phyloP scores from a whole-genome alignment of 1,284 basidiomycete genomes.

The Ustilago crameri region DNA sequence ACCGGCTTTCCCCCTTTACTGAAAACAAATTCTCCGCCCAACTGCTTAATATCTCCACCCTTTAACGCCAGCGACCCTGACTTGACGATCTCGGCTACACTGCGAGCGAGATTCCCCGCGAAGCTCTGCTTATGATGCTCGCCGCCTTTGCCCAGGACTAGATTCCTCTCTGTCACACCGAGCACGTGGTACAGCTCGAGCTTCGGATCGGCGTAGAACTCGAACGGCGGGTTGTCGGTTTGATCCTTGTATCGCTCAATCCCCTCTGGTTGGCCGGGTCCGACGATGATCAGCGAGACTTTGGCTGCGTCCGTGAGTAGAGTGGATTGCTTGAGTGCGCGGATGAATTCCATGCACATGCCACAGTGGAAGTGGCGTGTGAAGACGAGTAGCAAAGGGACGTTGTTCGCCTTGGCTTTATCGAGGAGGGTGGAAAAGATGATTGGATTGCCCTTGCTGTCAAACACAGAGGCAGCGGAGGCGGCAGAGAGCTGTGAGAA shows the following conservation, averaged over 20 bases:
- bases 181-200: constrained; percentile 41
- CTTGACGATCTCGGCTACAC: constrained; percentile 25
- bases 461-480: constrained; percentile 19
- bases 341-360: constrained; percentile 46
- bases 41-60: constrained; percentile 48
- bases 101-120: constrained; percentile 10
- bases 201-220: constrained; percentile 41
- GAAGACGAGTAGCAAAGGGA: constrained; percentile 33
- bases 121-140: constrained; percentile 25
- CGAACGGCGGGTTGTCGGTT: constrained; percentile 17
- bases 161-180: constrained; percentile 26
- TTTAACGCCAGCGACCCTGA: constrained; percentile 26
- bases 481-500: constrained; percentile 26
- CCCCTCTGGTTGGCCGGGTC: constrained; percentile 29
- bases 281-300: constrained; percentile 33
- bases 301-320: constrained; percentile 16
- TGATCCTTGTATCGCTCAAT: constrained; percentile 21
- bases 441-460: constrained; percentile 12
- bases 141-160: constrained; percentile 29
- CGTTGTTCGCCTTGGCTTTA: constrained; percentile 3
- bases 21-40: constrained; percentile 47
- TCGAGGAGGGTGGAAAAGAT: constrained; percentile 20
- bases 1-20: constrained; percentile 13
- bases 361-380: constrained; percentile 54
- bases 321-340: constrained; percentile 18